Base-by-base conservation (phyloP, 2,329 filamentous ascomycete species). In the Pseudopithomyces chartarum region DNA sequence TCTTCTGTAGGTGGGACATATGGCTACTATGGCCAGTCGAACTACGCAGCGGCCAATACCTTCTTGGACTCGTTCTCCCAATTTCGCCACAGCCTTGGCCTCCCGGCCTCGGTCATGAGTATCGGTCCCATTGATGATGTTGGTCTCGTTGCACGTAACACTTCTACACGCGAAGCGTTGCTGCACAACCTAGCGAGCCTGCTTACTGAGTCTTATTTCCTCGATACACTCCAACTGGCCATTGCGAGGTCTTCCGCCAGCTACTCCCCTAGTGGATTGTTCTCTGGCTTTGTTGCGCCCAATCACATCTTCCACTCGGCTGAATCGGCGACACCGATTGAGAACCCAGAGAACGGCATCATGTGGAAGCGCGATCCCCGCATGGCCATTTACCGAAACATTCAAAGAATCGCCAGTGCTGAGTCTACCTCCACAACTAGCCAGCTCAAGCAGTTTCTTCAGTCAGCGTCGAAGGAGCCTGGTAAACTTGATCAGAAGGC, bases 51-150 rank as follows among this genome's bases (percentile, higher is more conserved):
- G 1, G 61, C 59, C 6, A 65, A 65, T 47, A 61, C 62, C 4
- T 84, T 74, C 68, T 77, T 83, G 71, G 64, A 62, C 11, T 60
- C 62, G 1, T 62, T 84, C 1, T 76, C 74, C 0, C 49, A 59
- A 1, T 71, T 78, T 29, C 66, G 81, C 3, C 59, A 75, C 15
- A 20, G 13, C 13, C 51, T 58, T 20, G 55, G 55, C 7, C 52
- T 55, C 15, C 1, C 40, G 36, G 50, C 19, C 19, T 42, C 40
- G 10, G 50, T 52, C 38, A 45, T 56, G 13, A 54, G 36, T 20
- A 47, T 57, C 23, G 54, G 54, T 22, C 20, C 42, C 32, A 57
- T 57, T 32, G 34, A 47, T n/a, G 54, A 54, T 26, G 46, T 48
- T 19, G 54, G 54, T 8, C 32, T 52, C 11, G 54, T 53, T 3